Conservation (phyloP, 305 asterid species). For the Plantago lanceolata region DNA sequence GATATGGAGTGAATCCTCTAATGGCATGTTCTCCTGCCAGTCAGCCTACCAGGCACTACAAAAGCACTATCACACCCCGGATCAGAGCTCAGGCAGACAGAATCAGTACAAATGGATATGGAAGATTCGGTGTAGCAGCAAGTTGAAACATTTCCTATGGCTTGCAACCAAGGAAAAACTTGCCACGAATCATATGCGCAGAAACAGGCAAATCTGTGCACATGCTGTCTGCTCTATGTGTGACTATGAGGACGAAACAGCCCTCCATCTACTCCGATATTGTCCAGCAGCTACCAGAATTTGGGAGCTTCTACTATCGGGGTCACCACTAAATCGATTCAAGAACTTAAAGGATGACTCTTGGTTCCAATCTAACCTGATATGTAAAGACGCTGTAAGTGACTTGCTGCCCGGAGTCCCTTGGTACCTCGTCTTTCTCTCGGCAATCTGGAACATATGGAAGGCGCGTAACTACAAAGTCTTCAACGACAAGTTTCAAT, state of each 20-base stretch:
- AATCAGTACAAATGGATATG: not conserved
- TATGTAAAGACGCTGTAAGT: too few relatives aligned
- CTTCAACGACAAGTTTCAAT: not conserved
- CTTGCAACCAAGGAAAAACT: not conserved
- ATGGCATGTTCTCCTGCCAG: not conserved
- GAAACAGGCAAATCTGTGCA: not conserved
- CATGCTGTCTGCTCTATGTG: too few relatives aligned
- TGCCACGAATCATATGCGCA: not conserved
- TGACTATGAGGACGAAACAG: too few relatives aligned
- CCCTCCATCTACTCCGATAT: too few relatives aligned
- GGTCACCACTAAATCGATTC: too few relatives aligned
- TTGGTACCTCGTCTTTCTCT: not conserved
- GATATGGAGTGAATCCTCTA: not conserved
- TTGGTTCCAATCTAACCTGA: too few relatives aligned
- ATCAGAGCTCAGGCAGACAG: not conserved
- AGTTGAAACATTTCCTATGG: not conserved
- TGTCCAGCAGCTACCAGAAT: too few relatives aligned
- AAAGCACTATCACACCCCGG: not conserved
- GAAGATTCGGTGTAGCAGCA: not conserved
- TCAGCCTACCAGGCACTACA: not conserved
- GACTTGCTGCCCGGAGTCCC: not conserved
- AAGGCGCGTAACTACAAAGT: not conserved
- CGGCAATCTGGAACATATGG: not conserved
- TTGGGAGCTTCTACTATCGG: too few relatives aligned
- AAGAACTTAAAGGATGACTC: too few relatives aligned